Conservation (phyloP, 805 yeast genomes). For the Starmerella lactis-condensi region DNA sequence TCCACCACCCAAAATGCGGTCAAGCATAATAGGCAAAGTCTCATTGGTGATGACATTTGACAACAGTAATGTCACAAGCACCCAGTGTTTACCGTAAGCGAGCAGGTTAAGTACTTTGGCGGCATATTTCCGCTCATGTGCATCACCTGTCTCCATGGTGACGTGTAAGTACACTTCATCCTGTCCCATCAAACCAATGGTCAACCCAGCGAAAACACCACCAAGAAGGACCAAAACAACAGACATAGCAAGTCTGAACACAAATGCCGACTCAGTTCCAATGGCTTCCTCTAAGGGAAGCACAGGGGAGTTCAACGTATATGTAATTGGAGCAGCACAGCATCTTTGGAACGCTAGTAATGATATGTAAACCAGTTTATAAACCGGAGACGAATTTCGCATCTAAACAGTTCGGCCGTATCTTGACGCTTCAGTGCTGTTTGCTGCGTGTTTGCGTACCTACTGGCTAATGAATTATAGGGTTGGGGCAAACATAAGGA, state of each 20-base stretch:
- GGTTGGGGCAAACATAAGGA: no score
- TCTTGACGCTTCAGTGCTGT: no score
- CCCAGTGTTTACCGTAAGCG: slow-evolving; percentile 86
- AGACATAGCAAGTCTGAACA: slow-evolving; percentile 16
- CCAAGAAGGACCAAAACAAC: slow-evolving; percentile 23
- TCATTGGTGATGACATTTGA: slow-evolving; percentile 87
- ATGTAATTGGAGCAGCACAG: no score
- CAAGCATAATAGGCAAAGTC: slow-evolving; percentile 82
- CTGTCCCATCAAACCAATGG: slow-evolving; percentile 95
- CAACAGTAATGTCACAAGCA: slow-evolving; percentile 66
- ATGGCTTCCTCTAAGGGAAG: slow-evolving; percentile 2
- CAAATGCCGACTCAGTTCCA: slow-evolving; percentile 3
- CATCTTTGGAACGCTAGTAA: no score
- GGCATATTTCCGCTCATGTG: slow-evolving; percentile 49
- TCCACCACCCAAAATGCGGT: slow-evolving; percentile 87
- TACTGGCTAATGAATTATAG: no score
- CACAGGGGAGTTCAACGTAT: no score
- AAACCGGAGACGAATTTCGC: no score
- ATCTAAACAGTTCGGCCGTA: no score
- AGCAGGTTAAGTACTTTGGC: slow-evolving; percentile 51
- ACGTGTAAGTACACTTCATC: slow-evolving; percentile 90
- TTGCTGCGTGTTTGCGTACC: no score
- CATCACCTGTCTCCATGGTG: slow-evolving; percentile 62
- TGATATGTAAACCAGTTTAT: no score
- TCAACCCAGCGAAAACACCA: slow-evolving; percentile 33